phyloP scores from a whole-genome alignment of 2,329 filamentous ascomycete species.

The Colletotrichum sp. region DNA sequence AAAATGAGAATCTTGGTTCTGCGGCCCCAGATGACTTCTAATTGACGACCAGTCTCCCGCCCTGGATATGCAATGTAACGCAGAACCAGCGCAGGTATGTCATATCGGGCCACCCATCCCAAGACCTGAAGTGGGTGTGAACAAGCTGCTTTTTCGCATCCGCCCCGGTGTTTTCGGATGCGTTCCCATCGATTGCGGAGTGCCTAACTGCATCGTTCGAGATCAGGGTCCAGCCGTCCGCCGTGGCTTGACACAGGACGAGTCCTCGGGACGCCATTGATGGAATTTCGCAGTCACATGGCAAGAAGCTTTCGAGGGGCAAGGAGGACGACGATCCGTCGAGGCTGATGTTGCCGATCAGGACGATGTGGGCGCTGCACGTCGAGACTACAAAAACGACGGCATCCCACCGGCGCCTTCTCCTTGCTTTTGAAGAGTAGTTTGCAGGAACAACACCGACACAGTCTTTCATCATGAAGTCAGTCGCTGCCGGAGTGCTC shows the following conservation, averaged over 20 bases:
- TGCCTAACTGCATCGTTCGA: background rate
- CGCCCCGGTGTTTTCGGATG: background rate
- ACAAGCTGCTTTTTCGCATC: background rate
- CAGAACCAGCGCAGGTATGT: background rate
- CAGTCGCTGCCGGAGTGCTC: background rate
- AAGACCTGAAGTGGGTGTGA: background rate
- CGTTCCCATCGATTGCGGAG: background rate
- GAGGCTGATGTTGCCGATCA: background rate
- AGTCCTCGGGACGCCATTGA: slow-evolving; percentile 4
- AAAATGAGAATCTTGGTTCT: background rate
- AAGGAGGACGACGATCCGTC: slow-evolving; percentile 10
- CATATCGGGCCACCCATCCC: background rate
- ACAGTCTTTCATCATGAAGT: slow-evolving; percentile 10
- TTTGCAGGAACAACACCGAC: background rate
- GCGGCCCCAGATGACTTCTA: background rate
- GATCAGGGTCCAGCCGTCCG: background rate
- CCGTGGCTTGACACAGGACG: background rate
- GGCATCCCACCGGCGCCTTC: background rate
- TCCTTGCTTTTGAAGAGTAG: background rate
- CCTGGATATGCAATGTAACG: background rate
- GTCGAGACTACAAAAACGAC: background rate
- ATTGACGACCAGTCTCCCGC: background rate
- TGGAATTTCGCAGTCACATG: background rate
- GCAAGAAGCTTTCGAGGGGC: background rate
- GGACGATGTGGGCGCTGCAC: background rate